Conservation (phyloP, 2,329 filamentous ascomycete genomes). For the Aspergillus sp. region DNA sequence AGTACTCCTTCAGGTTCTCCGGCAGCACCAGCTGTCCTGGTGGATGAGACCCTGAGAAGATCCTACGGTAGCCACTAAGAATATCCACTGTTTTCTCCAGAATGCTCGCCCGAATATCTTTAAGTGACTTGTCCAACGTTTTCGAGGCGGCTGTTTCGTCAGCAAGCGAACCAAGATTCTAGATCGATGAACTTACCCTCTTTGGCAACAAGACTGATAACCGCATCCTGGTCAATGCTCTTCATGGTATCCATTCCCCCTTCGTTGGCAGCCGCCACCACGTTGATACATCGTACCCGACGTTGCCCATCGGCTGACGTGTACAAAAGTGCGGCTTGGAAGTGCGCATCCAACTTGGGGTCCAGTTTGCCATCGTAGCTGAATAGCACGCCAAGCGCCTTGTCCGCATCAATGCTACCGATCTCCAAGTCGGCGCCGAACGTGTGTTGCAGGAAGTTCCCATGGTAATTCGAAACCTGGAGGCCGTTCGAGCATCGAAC, state of each 20-base stretch:
- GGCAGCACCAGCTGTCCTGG: constrained; percentile 91
- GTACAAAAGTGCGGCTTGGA: constrained; percentile 91
- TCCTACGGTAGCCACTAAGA: constrained; percentile 83
- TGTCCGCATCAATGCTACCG: constrained; percentile 85
- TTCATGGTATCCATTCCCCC: constrained; percentile 77
- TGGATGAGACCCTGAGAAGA: constrained; percentile 79
- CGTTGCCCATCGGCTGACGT: constrained; percentile 85
- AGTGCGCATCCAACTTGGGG: constrained; percentile 90
- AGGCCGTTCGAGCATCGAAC: constrained; percentile 95
- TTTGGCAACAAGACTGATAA: constrained; percentile 81
- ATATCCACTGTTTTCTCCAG: constrained; percentile 92
- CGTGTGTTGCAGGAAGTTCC: constrained; percentile 92
- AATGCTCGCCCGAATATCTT: constrained; percentile 75
- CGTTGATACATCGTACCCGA: constrained; percentile 84
- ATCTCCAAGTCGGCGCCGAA: constrained; percentile 94
- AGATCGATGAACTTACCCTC: constrained; percentile 46
- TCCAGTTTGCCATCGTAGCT: constrained; percentile 97
- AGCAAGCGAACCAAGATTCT: constrained; percentile 12
- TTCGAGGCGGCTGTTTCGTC: constrained; percentile 62
- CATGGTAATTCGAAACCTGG: constrained; percentile 88
- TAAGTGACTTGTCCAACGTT: constrained; percentile 67
- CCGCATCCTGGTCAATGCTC: constrained; percentile 91
- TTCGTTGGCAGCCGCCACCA: constrained; percentile 87
- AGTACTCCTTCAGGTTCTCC: constrained; percentile 90
- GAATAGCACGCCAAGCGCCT: constrained; percentile 85